Percentiles rank a stretch among this genome's conserved stretches.
These are phyloP conservation scores for Clathrus columnatus DNA, from an alignment of 768 basidiomycete genomes.

Conservation along the genomic window DNA sequence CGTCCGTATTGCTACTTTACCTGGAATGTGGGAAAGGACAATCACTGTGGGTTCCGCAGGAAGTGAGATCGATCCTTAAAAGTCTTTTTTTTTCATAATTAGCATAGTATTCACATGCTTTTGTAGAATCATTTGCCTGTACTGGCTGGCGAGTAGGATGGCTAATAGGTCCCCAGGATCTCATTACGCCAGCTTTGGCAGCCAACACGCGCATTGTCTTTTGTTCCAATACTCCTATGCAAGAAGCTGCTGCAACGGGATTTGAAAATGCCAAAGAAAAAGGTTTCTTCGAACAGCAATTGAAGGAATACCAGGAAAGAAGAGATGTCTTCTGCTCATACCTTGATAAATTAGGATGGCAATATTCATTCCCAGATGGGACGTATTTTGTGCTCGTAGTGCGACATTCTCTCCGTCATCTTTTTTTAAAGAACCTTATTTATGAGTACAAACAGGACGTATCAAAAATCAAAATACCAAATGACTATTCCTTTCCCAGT, in stretches of 20 bases:
- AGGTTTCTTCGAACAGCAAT: conserved; percentile 71
- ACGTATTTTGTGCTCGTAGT: conserved; percentile 87
- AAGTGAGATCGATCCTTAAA: conserved; percentile 42
- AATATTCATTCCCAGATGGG: conserved; percentile 84
- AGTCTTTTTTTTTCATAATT: neutral
- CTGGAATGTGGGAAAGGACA: conserved; percentile 98
- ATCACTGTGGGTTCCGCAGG: conserved; percentile 95
- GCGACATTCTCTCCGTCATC: conserved; percentile 17
- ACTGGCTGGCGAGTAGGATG: conserved; percentile 98
- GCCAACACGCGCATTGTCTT: conserved; percentile 93
- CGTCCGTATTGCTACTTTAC: conserved; percentile 85
- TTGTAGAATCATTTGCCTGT: conserved; percentile 84
- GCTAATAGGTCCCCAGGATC: conserved; percentile 79
- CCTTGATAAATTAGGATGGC: conserved; percentile 78
- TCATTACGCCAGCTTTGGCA: conserved; percentile 81
- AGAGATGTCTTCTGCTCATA: conserved; percentile 62
- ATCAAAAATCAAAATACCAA: conserved; percentile 67
- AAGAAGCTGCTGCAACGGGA: conserved; percentile 89
- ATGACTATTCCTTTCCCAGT: conserved; percentile 74
- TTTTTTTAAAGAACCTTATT: neutral
- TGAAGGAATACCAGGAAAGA: conserved; percentile 71
- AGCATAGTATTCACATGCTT: neutral
- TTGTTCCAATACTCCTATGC: conserved; percentile 88
- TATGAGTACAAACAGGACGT: conserved; percentile 49
- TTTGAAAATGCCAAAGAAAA: conserved; percentile 69